A percentile compares a stretch with the other conserved stretches of the same genome.
Conservation (phyloP, 495 filamentous ascomycete genomes). For the Astrocystis sublimbata region DNA sequence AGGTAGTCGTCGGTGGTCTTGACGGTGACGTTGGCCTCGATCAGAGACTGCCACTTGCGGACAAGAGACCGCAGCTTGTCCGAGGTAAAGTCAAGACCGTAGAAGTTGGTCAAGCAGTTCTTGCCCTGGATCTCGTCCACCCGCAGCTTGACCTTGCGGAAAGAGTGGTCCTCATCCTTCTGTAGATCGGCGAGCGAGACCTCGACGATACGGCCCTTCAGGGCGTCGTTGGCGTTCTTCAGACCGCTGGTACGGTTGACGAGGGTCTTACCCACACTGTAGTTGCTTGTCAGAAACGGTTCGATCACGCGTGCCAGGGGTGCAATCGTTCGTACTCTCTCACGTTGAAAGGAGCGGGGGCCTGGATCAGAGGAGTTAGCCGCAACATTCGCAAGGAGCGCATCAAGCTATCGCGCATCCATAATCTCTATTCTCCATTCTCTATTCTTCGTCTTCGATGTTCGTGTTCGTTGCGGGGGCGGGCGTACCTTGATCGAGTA, state of each 20-base stretch:
- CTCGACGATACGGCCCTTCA: conserved; percentile 98
- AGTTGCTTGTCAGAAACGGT: conserved; percentile 34
- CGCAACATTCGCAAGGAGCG: not conserved
- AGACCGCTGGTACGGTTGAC: conserved; percentile 99
- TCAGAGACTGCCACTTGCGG: conserved; percentile 98
- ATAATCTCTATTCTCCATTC: not conserved
- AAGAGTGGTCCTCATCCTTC: conserved; percentile 98
- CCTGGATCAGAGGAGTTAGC: conserved; percentile 50
- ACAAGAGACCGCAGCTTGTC: conserved; percentile 98
- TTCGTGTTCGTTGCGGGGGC: not conserved
- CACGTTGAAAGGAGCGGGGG: conserved; percentile 91
- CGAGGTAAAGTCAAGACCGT: conserved; percentile 99
- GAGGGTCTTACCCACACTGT: conserved; percentile 96
- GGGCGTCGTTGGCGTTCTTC: conserved; percentile 98
- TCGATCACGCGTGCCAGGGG: not conserved
- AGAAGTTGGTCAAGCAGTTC: conserved; percentile 99
- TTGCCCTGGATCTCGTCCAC: conserved; percentile 99
- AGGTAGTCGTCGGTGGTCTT: conserved; percentile 99
- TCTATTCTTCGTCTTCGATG: not conserved
- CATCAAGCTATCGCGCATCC: not conserved
- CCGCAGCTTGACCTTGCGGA: conserved; percentile 98
- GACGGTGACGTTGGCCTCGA: conserved; percentile 98
- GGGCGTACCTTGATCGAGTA: conserved; percentile 86
- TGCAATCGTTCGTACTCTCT: conserved; percentile 77
- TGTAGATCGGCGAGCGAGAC: conserved; percentile 98